Base-by-base conservation (phyloP, 257 asterid genomes). In the Cordia subcordata region DNA sequence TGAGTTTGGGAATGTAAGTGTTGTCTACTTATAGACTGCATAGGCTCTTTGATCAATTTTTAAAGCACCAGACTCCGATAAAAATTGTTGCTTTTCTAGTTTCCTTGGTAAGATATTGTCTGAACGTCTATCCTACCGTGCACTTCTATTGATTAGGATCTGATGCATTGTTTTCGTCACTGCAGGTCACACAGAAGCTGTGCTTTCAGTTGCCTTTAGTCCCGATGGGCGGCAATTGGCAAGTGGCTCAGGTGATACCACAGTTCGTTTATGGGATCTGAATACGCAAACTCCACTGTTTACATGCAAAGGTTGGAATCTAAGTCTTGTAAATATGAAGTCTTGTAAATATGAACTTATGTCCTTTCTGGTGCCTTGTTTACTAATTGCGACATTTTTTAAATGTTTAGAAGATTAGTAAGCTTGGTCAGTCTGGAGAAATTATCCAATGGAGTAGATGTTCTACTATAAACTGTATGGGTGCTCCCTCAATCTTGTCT, bases 171-270 rank as follows among this genome's bases (percentile, higher is more conserved):
- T 22, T 16, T 5, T 17, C 22, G 44, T 52, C 61, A 39, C 54
- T 78, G 74, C 75, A 92, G 99, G 99, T 75, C 99, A 92, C 51
- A 72, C 77, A 13, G 96, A 88, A 75, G 94, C 94, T 66, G 99
- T 92, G 63, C 96, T 92, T 68, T 81, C 99, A 17, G 99, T 92
- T 71, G 72, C 96, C 61, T 92, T 92, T 76, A 92, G 96, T 68
- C 96, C 99, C 53, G 95, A 92, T 72, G 96, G 99, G 50, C 82
- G 73, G 39, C 91, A 85, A 17, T 73, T 92, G 72, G 98, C 98
- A 27, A 88, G 99, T 81, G 96, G 96, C 42, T 92, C 99, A 16
- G 99, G 96, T 72, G 99, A 92, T 73, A 88, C 99, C 46, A 86
- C 94, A 57, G 95, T 92, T 60, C 99, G 95, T 49, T 68, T 92